phyloP scores from a whole-genome alignment of 164 flowering plant species.

The Dillenia turbinata region DNA sequence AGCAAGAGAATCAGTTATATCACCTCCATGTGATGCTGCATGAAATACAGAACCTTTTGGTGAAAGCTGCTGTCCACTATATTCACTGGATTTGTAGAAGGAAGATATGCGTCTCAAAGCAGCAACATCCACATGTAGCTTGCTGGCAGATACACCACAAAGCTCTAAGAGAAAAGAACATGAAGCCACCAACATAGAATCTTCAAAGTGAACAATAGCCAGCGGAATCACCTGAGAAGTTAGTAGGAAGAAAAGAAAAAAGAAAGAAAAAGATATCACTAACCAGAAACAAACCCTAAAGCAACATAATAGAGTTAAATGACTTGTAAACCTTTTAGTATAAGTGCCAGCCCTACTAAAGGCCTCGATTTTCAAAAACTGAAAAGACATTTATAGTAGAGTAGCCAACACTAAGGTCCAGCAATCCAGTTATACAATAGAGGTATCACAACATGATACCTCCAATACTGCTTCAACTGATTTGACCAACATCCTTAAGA shows the following conservation, averaged over 20 bases:
- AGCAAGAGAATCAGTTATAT: conserved; percentile 69
- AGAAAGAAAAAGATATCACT: background rate
- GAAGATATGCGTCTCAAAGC: conserved; percentile 79
- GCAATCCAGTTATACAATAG: too few relatives aligned
- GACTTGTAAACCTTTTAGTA: background rate
- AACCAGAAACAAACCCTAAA: background rate
- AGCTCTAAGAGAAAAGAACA: conserved; percentile 89
- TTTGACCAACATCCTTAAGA: too few relatives aligned
- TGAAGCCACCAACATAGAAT: conserved; percentile 75
- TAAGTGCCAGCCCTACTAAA: too few relatives aligned
- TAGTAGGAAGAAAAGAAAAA: background rate
- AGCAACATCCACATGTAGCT: conserved; percentile 78
- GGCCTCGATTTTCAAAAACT: too few relatives aligned
- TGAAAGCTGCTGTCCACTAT: conserved; percentile 37
- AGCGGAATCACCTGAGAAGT: conserved; percentile 74
- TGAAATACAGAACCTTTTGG: conserved; percentile 53
- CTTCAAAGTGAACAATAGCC: conserved; percentile 79
- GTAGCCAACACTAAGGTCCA: too few relatives aligned
- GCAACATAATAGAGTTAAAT: background rate
- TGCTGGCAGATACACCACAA: conserved; percentile 85
- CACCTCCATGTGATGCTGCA: conserved; percentile 46
- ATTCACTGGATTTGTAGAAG: conserved; percentile 47
- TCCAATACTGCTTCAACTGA: too few relatives aligned
- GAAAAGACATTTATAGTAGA: too few relatives aligned
- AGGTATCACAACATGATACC: too few relatives aligned